Evolutionary conservation across 306 rosid species (phyloP).

Genomic region (Mucuna pruriens): DNA sequence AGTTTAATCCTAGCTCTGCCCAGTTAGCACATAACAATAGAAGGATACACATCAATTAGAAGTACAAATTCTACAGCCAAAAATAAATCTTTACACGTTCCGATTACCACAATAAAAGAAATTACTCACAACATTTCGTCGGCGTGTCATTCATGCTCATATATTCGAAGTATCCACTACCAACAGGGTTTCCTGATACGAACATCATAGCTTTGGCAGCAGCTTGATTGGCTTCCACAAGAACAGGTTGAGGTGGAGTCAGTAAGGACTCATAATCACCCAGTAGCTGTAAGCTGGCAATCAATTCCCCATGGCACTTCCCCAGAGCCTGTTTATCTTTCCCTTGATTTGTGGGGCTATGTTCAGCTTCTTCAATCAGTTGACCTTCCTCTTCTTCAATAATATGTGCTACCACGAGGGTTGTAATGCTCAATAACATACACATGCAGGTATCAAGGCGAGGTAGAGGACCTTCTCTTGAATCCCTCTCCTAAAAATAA

Average conservation of each 20-base stretch:
- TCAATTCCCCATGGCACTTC: conserved; percentile 67
- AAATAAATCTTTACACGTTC: conserved; percentile 31
- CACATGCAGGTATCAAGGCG: conserved; percentile 84
- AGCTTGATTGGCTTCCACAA: conserved; percentile 80
- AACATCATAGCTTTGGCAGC: conserved; percentile 83
- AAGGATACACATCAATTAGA: conserved; percentile 9
- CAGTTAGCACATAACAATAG: conserved; percentile 19
- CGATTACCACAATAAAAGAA: conserved; percentile 26
- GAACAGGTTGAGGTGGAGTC: conserved; percentile 69
- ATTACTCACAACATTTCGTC: conserved; percentile 69
- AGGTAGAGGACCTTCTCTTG: conserved; percentile 77
- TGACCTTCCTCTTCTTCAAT: conserved; percentile 91
- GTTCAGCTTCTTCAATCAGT: conserved; percentile 66
- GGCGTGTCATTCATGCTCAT: conserved; percentile 65
- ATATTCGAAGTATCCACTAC: conserved; percentile 56
- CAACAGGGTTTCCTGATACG: conserved; percentile 64
- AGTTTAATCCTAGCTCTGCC: conserved; percentile 19
- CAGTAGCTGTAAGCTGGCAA: conserved; percentile 75
- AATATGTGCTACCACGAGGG: conserved; percentile 66
- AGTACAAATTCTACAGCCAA: conserved; percentile 16
- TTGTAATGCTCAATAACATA: conserved; percentile 75
- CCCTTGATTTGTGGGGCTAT: conserved; percentile 54
- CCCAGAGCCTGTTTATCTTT: conserved; percentile 59
- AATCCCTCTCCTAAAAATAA: conserved; percentile 76
- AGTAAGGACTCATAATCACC: conserved; percentile 75